Percentiles rank a stretch among this genome's conserved stretches.
Conservation (phyloP, 495 filamentous ascomycete genomes). For the Hypoxylon fragiforme region DNA sequence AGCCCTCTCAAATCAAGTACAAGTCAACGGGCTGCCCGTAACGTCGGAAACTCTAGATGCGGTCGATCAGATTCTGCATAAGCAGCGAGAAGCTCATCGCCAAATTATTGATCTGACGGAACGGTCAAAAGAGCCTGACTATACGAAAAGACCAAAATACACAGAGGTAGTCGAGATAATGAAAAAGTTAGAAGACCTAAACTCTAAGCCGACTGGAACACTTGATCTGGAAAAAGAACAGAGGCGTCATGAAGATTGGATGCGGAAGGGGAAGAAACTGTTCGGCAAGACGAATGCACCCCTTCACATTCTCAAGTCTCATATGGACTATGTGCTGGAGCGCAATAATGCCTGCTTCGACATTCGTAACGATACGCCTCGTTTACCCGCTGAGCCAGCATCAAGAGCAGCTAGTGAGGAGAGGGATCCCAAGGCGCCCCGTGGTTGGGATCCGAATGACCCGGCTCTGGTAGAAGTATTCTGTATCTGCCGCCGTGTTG, state of each 20-base stretch:
- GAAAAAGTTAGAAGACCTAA: slow-evolving; percentile 81
- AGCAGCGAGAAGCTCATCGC: slow-evolving; percentile 91
- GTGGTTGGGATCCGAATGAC: slow-evolving; percentile 51
- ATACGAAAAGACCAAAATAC: slow-evolving; percentile 83
- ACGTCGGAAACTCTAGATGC: slow-evolving; percentile 75
- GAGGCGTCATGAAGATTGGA: slow-evolving; percentile 98
- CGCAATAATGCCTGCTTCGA: slow-evolving; percentile 92
- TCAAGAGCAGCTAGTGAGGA: slow-evolving; percentile 81
- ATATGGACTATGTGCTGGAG: slow-evolving; percentile 91
- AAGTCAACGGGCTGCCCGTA: slow-evolving; percentile 77
- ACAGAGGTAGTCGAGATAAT: slow-evolving; percentile 87
- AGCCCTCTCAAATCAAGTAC: slow-evolving; percentile 75
- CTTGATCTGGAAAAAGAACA: slow-evolving; percentile 93
- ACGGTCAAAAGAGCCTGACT: slow-evolving; percentile 71
- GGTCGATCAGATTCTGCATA: slow-evolving; percentile 91
- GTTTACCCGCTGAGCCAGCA: slow-evolving; percentile 87
- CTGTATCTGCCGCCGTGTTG: slow-evolving; percentile 90
- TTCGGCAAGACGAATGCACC: slow-evolving; percentile 99
- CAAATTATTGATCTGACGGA: slow-evolving; percentile 81
- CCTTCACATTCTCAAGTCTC: slow-evolving; percentile 86
- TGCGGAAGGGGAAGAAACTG: slow-evolving; percentile 96
- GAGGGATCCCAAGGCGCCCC: slow-evolving; percentile 52
- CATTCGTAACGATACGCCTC: slow-evolving; percentile 77
- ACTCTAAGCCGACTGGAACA: slow-evolving; percentile 87
- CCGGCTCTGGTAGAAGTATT: slow-evolving; percentile 76